phyloP scores from a whole-genome alignment of 169 alveolate genomes.

The Plasmodium fragile region DNA sequence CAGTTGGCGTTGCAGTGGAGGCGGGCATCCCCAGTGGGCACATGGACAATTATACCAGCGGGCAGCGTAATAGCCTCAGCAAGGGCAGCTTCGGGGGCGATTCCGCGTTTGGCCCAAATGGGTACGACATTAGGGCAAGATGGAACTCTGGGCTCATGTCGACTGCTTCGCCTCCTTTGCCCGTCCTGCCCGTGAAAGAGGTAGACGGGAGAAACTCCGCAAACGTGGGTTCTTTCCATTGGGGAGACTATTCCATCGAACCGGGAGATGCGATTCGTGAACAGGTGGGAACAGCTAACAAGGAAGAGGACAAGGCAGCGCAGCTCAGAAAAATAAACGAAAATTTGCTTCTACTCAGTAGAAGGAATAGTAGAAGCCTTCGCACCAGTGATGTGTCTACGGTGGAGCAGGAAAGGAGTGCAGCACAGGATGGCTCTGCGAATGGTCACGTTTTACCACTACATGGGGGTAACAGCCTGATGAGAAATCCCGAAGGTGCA shows the following conservation, averaged over 20 bases:
- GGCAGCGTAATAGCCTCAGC: neutral
- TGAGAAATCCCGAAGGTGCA: neutral
- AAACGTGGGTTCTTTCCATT: neutral
- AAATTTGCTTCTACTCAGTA: neutral
- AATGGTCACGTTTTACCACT: neutral
- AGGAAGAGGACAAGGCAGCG: neutral
- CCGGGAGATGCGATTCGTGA: neutral
- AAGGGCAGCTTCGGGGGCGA: neutral
- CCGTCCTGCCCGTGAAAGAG: neutral
- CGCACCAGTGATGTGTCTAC: neutral
- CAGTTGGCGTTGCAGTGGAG: neutral
- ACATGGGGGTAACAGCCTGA: neutral
- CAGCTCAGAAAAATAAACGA: constrained; percentile 6
- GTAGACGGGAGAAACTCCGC: neutral
- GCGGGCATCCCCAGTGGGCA: neutral
- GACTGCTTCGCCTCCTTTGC: neutral
- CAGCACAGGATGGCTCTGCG: neutral
- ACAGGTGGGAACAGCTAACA: neutral
- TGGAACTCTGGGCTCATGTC: neutral
- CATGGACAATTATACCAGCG: neutral
- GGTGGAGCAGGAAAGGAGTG: neutral
- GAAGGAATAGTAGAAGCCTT: neutral
- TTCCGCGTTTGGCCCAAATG: neutral
- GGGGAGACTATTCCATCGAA: neutral
- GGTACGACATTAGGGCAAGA: neutral